These are phyloP conservation scores for Aspergillus alliaceus DNA, from an alignment of 2,329 filamentous ascomycete genomes.

Conservation along the genomic window DNA sequence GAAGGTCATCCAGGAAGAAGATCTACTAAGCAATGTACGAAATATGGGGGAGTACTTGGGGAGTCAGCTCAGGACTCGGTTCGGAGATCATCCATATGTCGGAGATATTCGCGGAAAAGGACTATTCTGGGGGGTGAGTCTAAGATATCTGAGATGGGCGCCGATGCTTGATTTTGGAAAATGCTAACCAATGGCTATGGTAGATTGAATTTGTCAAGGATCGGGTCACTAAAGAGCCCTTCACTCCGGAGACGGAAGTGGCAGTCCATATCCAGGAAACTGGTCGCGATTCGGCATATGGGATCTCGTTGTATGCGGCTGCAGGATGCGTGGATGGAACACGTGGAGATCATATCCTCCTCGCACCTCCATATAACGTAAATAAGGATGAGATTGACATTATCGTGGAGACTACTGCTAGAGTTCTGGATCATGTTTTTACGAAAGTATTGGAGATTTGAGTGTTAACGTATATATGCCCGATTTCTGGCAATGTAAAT, in stretches of 20 bases:
- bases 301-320: slow-evolving; percentile 64
- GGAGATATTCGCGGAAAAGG: slow-evolving; percentile 61
- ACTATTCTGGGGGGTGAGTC: slow-evolving; percentile 59
- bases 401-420: slow-evolving; percentile 53
- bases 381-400: slow-evolving; percentile 56
- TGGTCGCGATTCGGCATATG: slow-evolving; percentile 45
- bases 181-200: not conserved
- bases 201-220: slow-evolving; percentile 60
- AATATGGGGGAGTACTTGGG: slow-evolving; percentile 52
- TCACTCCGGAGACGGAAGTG: slow-evolving; percentile 47
- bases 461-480: not conserved
- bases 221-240: slow-evolving; percentile 55
- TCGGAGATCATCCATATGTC: slow-evolving; percentile 51
- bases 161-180: not conserved
- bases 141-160: not conserved
- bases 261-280: slow-evolving; percentile 53
- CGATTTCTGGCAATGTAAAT: no score
- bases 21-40: slow-evolving; percentile 59
- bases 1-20: slow-evolving; percentile 58
- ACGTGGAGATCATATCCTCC: slow-evolving; percentile 67
- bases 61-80: slow-evolving; percentile 41
- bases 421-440: slow-evolving; percentile 56
- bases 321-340: slow-evolving; percentile 59
- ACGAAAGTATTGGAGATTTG: slow-evolving; percentile 2
- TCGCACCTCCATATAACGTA: slow-evolving; percentile 69